phyloP scores from a whole-genome alignment of 2,329 filamentous ascomycete genomes.

The Colletotrichum sp. region DNA sequence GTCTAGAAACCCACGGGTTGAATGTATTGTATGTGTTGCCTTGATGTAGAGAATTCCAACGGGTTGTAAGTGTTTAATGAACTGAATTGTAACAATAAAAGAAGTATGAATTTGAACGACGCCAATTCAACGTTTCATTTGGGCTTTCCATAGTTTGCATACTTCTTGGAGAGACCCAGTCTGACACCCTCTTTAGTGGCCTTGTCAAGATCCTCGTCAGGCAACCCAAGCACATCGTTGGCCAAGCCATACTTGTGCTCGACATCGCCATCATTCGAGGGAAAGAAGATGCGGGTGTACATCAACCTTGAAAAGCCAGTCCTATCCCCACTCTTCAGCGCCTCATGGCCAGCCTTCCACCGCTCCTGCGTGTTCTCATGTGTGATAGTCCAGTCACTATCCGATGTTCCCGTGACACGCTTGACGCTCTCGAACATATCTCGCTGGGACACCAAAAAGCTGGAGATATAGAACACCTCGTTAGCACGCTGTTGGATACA shows the following conservation, averaged over 20 bases:
- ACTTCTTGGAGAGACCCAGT: conserved; percentile 27
- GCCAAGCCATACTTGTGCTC: conserved; percentile 36
- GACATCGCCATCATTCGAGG: conserved; percentile 44
- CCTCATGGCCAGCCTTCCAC: conserved; percentile 49
- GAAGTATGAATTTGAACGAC: neutral
- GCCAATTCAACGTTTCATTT: neutral
- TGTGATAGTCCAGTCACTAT: conserved; percentile 65
- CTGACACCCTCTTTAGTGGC: conserved; percentile 54
- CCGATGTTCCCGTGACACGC: conserved; percentile 60
- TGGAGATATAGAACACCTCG: conserved; percentile 54
- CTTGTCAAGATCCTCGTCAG: conserved; percentile 63
- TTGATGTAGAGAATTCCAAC: neutral
- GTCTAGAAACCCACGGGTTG: neutral
- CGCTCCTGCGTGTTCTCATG: conserved; percentile 51
- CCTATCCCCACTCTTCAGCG: conserved; percentile 43
- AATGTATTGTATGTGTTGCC: neutral
- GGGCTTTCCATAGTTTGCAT: neutral
- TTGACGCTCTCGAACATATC: conserved; percentile 70
- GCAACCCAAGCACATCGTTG: conserved; percentile 62
- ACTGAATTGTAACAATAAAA: neutral
- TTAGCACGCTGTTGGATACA: conserved; percentile 43
- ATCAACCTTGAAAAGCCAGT: conserved; percentile 54
- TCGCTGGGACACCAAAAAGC: conserved; percentile 63
- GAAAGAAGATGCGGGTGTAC: conserved; percentile 61
- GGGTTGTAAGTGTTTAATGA: neutral